These are phyloP conservation scores for Ensete glaucum DNA, from an alignment of 176 grass and related monocot species.

Conservation along the genomic window DNA sequence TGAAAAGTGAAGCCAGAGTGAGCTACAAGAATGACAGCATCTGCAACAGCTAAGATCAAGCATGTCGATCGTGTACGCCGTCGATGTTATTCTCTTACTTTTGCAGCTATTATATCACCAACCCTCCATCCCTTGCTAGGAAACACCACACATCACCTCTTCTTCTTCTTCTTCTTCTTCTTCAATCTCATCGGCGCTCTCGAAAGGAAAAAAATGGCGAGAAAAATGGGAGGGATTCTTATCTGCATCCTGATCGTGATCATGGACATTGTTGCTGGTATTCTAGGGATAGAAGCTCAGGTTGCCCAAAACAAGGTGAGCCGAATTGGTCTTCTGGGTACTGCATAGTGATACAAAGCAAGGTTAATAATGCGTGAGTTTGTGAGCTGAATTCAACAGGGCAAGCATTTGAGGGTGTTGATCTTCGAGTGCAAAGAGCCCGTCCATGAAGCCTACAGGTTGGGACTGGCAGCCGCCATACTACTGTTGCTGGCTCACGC, in stretches of 20 bases:
- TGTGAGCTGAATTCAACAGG: slow-evolving; percentile 22
- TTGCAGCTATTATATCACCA: not conserved
- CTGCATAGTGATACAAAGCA: too few species aligned
- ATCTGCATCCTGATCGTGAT: slow-evolving; percentile 70
- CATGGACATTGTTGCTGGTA: slow-evolving; percentile 73
- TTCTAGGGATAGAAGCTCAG: slow-evolving; percentile 82
- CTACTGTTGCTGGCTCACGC: slow-evolving; percentile 61
- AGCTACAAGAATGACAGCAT: slow-evolving; percentile 21
- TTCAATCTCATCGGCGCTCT: slow-evolving; percentile 10
- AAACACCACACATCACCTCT: too few species aligned
- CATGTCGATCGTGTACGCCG: not conserved
- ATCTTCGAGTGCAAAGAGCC: slow-evolving; percentile 86
- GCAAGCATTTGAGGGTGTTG: slow-evolving; percentile 51
- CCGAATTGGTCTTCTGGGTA: not conserved
- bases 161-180: not conserved
- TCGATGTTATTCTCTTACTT: not conserved
- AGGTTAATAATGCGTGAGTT: too few species aligned
- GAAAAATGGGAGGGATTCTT: slow-evolving; percentile 24
- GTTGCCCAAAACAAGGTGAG: slow-evolving; percentile 76
- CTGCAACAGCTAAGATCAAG: slow-evolving; percentile 50
- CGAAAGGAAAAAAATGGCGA: slow-evolving; percentile 33
- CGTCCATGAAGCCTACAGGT: slow-evolving; percentile 59
- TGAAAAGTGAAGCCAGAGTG: slow-evolving; percentile 35
- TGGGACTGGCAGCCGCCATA: slow-evolving; percentile 63
- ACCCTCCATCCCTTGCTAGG: too few species aligned